phyloP scores from a whole-genome alignment of 371 early-diverging fungal genomes.

The Lichtheimia hyalospora region DNA sequence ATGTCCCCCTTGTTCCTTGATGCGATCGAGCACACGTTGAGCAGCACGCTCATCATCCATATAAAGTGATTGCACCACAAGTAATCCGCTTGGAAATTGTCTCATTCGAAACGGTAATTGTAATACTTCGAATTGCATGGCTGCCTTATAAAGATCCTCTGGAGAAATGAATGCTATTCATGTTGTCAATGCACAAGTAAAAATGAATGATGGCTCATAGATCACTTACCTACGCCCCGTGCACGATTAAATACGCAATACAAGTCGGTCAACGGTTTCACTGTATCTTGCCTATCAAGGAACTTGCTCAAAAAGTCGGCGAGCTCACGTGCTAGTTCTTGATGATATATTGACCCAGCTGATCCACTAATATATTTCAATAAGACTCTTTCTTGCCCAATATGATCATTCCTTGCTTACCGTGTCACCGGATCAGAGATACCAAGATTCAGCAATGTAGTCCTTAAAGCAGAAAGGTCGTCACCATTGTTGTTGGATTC shows the following conservation, averaged over 20 bases:
- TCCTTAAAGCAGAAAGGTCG: slow-evolving; percentile 62
- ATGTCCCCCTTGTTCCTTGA: slow-evolving; percentile 45
- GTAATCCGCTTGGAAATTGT: slow-evolving; percentile 75
- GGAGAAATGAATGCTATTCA: slow-evolving; percentile 79
- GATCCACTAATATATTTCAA: slow-evolving; percentile 51
- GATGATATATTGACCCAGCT: slow-evolving; percentile 82
- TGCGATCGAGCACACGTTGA: slow-evolving; percentile 52
- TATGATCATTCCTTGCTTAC: slow-evolving; percentile 24
- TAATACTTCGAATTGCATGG: slow-evolving; percentile 62
- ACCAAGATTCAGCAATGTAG: slow-evolving; percentile 80
- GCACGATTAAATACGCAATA: slow-evolving; percentile 93
- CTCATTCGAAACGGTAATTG: slow-evolving; percentile 74
- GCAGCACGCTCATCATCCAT: slow-evolving; percentile 76
- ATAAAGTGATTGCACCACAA: slow-evolving; percentile 69
- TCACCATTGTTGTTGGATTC: slow-evolving; percentile 42
- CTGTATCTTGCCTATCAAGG: slow-evolving; percentile 62
- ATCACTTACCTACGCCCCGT: slow-evolving; percentile 74
- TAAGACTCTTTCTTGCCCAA: no score
- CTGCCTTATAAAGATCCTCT: slow-evolving; percentile 79
- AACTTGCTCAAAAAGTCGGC: slow-evolving; percentile 75
- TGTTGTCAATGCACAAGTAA: background rate
- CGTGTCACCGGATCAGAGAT: slow-evolving; percentile 87
- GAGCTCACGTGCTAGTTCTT: slow-evolving; percentile 83
- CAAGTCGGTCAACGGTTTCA: slow-evolving; percentile 83
- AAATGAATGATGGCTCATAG: background rate